Conservation (phyloP, 1,284 basidiomycete genomes). For the Cerrena zonata region DNA sequence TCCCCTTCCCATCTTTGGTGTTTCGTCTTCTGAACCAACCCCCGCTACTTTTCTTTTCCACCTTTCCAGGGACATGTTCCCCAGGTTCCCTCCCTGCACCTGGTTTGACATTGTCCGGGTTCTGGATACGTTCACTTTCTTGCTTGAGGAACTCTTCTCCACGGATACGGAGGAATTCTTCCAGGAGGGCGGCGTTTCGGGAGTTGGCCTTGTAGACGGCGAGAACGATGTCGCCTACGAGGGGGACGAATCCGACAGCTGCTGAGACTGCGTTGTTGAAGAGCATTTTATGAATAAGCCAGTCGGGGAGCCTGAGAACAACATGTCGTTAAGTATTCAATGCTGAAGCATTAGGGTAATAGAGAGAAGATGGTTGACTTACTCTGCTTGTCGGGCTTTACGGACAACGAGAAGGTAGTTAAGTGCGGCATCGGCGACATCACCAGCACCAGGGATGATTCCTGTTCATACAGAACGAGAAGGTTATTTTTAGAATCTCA, state of each 20-base stretch:
- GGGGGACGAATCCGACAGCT: slow-evolving; percentile 69
- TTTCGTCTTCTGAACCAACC: slow-evolving; percentile 22
- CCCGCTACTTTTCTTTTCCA: slow-evolving; percentile 9
- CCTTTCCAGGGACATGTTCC: slow-evolving; percentile 30
- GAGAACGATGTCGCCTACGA: slow-evolving; percentile 74
- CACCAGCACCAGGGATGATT: slow-evolving; percentile 70
- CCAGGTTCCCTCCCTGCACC: slow-evolving; percentile 40
- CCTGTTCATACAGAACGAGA: too few relatives aligned
- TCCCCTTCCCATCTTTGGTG: slow-evolving; percentile 17
- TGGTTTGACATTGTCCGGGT: slow-evolving; percentile 44
- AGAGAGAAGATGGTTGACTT: slow-evolving; percentile 17
- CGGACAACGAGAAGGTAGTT: slow-evolving; percentile 78
- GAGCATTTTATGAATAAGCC: slow-evolving; percentile 71
- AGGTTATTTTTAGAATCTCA: too few relatives aligned
- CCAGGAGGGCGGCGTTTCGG: slow-evolving; percentile 74
- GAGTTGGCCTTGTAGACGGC: slow-evolving; percentile 84
- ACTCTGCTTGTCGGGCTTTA: slow-evolving; percentile 70
- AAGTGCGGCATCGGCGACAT: slow-evolving; percentile 56
- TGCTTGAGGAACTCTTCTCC: slow-evolving; percentile 58
- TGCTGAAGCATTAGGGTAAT: slow-evolving; percentile 1
- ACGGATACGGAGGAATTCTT: slow-evolving; percentile 65
- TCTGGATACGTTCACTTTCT: slow-evolving; percentile 30
- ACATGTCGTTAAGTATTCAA: neutral
- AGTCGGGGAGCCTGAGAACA: slow-evolving; percentile 56
- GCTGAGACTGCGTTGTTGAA: slow-evolving; percentile 75